A percentile compares a stretch with the other conserved stretches of the same genome.
These are phyloP conservation scores for Podaxis pistillaris DNA, from an alignment of 768 basidiomycete genomes.

Conservation along the genomic window DNA sequence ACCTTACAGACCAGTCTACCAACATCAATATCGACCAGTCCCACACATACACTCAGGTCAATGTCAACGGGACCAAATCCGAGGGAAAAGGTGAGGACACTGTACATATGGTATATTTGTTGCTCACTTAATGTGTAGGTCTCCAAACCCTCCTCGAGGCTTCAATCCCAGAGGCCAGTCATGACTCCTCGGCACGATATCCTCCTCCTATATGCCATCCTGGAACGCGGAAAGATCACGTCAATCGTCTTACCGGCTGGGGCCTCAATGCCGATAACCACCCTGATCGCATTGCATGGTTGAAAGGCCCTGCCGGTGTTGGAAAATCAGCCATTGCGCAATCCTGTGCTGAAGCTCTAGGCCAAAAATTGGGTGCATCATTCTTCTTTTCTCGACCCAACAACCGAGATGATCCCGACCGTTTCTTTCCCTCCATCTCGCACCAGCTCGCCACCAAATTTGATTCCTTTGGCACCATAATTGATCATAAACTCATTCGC, in stretches of 20 bases:
- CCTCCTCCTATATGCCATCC: not conserved
- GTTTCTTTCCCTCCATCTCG: not conserved
- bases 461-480: not conserved
- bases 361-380: not conserved
- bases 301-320: not conserved
- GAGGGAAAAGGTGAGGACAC: too few species aligned
- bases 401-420: not conserved
- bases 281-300: not conserved
- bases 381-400: not conserved
- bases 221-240: slow-evolving; percentile 16
- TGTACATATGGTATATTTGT: too few species aligned
- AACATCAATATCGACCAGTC: too few species aligned
- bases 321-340: slow-evolving; percentile 2
- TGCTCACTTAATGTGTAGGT: too few species aligned
- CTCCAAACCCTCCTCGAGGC: not conserved
- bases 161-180: not conserved
- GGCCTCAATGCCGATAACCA: not conserved
- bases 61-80: too few species aligned
- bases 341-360: not conserved
- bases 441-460: not conserved
- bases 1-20: too few species aligned
- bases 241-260: not conserved
- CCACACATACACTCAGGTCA: too few species aligned
- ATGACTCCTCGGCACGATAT: not conserved
- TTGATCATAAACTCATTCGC: not conserved